Base-by-base conservation (phyloP, 345 rosid species). In the Ceriops zippeliana region DNA sequence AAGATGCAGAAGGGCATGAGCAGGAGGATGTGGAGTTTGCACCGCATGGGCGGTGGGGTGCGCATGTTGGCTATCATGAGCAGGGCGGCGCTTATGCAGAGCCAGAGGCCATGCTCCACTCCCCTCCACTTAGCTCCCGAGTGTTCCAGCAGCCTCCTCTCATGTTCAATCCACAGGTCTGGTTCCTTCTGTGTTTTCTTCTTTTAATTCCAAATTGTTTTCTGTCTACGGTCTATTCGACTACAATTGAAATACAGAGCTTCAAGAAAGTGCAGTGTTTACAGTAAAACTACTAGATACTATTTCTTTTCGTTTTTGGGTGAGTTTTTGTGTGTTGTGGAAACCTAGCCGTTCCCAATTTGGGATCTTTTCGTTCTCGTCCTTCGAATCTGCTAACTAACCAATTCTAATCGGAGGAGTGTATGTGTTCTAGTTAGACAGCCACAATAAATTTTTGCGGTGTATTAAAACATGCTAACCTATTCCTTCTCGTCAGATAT, bases 71-170 rank as follows among this genome's bases (percentile, higher is more conserved):
- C 21, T 62, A 68, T 73, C 52, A 65, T 68, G 59, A 61, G 21
- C 78, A 72, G 27, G 72, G 70, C 46, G 67, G 70, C 46, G 75
- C 4, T 2, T 63, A 58, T 52, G 31, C 61, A 53, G 74, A 51
- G 57, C 49, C 73, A 63, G 77, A 73, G 64, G 67, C 79, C 78
- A 77, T 77, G 84, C 35, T 75, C 67, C 73, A 75, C 63, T 76
- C 79, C 47, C 77, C 75, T 78, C 70, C 77, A 15, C 62, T 6
- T 65, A 64, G 46, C 71, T 78, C 82, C 52, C 30, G 53, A 61
- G 61, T 70, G 30, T 72, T 52, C 28, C 76, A 52, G 37, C 72
- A 68, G 52, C 73, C 71, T 53, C 75, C 76, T 78, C 63, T 53
- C 46, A 24, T 51, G 24, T 73, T 72, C 58, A 47, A 71, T 77